Conservation (phyloP, 2,329 filamentous ascomycete species). For the Aspergillus pseudoterreus region DNA sequence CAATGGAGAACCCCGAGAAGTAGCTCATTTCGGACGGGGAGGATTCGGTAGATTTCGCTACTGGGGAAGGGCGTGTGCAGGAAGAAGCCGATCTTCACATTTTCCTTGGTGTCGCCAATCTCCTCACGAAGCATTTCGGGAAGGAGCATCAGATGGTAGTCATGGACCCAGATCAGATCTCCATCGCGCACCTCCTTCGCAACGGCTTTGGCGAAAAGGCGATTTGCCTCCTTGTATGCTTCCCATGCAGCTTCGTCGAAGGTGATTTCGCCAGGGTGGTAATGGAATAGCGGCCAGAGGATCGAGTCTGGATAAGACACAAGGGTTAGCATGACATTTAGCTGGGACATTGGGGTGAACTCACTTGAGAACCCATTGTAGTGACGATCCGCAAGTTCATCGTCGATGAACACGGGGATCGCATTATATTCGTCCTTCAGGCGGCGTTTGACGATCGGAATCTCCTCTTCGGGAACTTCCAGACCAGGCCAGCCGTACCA, state of each 20-base stretch:
- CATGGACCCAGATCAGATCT: conserved; percentile 96
- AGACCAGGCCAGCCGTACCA: conserved; percentile 99
- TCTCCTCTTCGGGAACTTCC: conserved; percentile 82
- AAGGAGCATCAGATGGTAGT: conserved; percentile 97
- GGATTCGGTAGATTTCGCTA: conserved; percentile 92
- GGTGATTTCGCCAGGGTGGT: conserved; percentile 96
- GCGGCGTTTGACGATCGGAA: conserved; percentile 67
- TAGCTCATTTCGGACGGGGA: conserved; percentile 86
- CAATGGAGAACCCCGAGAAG: conserved; percentile 85
- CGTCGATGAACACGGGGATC: conserved; percentile 86
- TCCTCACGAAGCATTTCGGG: conserved; percentile 93
- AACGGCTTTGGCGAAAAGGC: conserved; percentile 84
- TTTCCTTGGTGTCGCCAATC: conserved; percentile 74
- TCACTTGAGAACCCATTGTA: conserved; percentile 97
- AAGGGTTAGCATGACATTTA: conserved; percentile 12
- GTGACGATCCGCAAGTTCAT: conserved; percentile 88
- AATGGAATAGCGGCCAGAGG: conserved; percentile 97
- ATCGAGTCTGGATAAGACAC: conserved; percentile 67
- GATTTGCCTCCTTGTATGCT: conserved; percentile 89
- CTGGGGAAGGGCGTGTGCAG: conserved; percentile 95
- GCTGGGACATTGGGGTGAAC: conserved; percentile 26
- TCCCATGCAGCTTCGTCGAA: conserved; percentile 95
- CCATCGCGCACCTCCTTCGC: conserved; percentile 85
- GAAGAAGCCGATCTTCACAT: conserved; percentile 98
- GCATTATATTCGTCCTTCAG: conserved; percentile 85